Percentiles rank a stretch among this genome's conserved stretches.
Evolutionary conservation across 345 rosid genomes (phyloP).

Genomic region (Syzygium aromaticum): DNA sequence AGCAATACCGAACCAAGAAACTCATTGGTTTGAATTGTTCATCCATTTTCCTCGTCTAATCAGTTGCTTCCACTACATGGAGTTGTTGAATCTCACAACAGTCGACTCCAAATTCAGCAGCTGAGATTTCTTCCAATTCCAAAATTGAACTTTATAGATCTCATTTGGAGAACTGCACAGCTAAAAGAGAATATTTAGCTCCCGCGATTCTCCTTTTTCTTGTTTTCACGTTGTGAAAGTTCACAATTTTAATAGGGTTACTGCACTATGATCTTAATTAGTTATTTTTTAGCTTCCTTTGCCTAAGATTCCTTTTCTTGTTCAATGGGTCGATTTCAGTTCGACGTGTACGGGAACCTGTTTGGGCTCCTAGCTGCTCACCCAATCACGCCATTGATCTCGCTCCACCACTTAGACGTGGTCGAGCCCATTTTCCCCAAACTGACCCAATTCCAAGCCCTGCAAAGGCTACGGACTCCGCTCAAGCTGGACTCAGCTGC

Average conservation of each 20-base stretch:
- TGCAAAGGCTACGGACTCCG: conserved; percentile 31
- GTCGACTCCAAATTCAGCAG: not conserved
- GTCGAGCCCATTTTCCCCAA: conserved; percentile 63
- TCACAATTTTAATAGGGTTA: not conserved
- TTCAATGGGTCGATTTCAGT: conserved; percentile 15
- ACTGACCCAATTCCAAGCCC: conserved; percentile 27
- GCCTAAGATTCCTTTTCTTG: not conserved
- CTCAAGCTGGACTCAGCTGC: conserved; percentile 52
- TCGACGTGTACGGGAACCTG: conserved; percentile 48
- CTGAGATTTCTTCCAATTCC: not conserved
- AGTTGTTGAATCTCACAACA: not conserved
- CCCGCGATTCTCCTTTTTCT: not conserved
- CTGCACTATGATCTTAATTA: not conserved
- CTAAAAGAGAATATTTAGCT: not conserved
- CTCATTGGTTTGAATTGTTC: not conserved
- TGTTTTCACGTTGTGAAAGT: not conserved
- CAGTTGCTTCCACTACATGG: not conserved
- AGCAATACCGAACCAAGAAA: not conserved
- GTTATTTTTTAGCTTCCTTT: not conserved
- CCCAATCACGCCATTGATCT: conserved; percentile 58
- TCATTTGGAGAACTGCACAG: not conserved
- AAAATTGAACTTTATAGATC: not conserved
- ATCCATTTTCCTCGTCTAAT: not conserved
- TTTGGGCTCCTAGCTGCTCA: conserved; percentile 71
- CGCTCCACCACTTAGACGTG: conserved; percentile 64